phyloP scores from a whole-genome alignment of 176 grass and related monocot genomes.

The Stipa capillata region DNA sequence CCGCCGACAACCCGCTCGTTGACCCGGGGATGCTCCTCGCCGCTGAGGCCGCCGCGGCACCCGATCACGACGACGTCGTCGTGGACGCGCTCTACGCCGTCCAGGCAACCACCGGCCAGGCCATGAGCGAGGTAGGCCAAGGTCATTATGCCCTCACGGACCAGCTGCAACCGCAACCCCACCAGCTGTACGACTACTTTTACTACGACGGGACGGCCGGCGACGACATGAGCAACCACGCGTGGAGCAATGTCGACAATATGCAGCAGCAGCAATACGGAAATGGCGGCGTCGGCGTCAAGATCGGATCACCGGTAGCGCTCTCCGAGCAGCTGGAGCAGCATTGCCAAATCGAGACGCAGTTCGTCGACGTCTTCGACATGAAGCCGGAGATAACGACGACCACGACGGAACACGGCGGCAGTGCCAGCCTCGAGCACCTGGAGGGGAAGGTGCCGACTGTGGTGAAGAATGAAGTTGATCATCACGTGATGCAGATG shows the following conservation, averaged over 20 bases:
- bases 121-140: not conserved
- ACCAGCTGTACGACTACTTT: conserved; percentile 23
- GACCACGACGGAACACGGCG: not conserved
- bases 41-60: not conserved
- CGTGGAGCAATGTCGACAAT: not conserved
- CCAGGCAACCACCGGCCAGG: not conserved
- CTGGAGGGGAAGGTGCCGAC: not conserved
- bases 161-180: not conserved
- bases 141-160: not conserved
- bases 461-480: not conserved
- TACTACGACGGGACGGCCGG: conserved; percentile 1
- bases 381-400: not conserved
- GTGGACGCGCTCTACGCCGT: conserved; percentile 9
- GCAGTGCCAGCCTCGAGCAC: not conserved
- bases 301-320: not conserved
- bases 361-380: not conserved
- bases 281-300: not conserved
- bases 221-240: not conserved
- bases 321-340: conserved; percentile 14
- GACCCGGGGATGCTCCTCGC: not conserved
- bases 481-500: not conserved
- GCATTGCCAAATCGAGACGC: conserved; percentile 10
- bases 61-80: not conserved
- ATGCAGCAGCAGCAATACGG: not conserved
- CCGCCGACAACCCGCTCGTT: not conserved